Base-by-base conservation (phyloP, 371 early-diverging fungal genomes). In the Syncephalastrum contaminatum region DNA sequence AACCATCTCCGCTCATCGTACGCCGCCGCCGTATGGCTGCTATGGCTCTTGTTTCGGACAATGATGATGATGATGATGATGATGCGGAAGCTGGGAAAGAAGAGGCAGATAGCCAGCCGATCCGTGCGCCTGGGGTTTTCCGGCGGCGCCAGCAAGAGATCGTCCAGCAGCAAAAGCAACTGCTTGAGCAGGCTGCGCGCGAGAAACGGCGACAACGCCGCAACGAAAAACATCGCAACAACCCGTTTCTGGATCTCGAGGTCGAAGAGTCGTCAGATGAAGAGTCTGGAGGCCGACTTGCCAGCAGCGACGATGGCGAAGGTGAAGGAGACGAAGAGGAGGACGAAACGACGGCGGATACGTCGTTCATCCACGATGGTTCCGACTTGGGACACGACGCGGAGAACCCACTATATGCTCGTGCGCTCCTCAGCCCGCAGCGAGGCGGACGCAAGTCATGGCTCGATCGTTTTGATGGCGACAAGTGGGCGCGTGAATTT, bases 311-410 rank as follows among this genome's bases (percentile, higher is more conserved):
- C 27, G 53, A 53, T 16, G 36, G 20, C n/a, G 53, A 27, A 19
- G 47, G 47, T 0, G 40, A 39, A 10, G 56, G 40, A 14, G n/a
- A 46, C 14, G 54, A 46, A 18, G 19, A 25, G 5, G 41, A 15
- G 4, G 47, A 20, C n/a, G 44, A 21, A 18, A 51, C 19, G 16
- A 51, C n/a, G 4, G 36, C 13, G 30, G 50, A 50, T 4, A 22
- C 50, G n/a, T 55, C 56, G 0, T 55, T 55, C 41, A 55, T 55
- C 24, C 30, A 55, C 20, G 56, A 55, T 16, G 56, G 27, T 24
- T 48, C 36, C 10, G 36, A 30, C 36, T 8, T 30, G 10, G 36
- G 36, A 30, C 36, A 30, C 36, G 36, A 30, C 2, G 12, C 36
- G 0, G 36, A 30, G 8, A 8, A 30, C 12, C 12, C 36, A 8